These are phyloP conservation scores for Sisymbrium altissimum DNA, from an alignment of 345 rosid genomes.

Conservation along the genomic window DNA sequence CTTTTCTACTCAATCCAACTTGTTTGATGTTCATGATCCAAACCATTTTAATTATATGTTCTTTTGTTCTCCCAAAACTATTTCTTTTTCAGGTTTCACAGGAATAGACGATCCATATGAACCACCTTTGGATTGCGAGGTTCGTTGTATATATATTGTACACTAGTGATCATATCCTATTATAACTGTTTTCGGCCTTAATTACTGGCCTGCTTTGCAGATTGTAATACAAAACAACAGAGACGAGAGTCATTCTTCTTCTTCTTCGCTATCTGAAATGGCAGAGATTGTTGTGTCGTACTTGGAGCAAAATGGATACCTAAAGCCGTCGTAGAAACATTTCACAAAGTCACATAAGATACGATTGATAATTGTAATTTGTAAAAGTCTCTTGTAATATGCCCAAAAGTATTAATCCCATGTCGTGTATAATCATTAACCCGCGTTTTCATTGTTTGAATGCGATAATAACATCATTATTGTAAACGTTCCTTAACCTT, in stretches of 20 bases:
- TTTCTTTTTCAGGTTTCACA: constrained; percentile 51
- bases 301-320: constrained; percentile 65
- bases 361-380: not conserved
- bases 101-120: constrained; percentile 83
- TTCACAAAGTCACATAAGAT: not conserved
- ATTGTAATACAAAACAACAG: constrained; percentile 46
- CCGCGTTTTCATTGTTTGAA: not conserved
- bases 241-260: constrained; percentile 27
- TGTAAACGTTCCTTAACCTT: not conserved
- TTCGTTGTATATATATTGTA: constrained; percentile 9
- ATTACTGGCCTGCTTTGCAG: constrained; percentile 38
- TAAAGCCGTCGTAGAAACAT: constrained; percentile 40
- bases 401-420: not conserved
- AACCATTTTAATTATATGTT: not conserved
- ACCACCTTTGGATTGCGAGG: constrained; percentile 64
- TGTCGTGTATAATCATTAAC: not conserved
- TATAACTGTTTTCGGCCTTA: not conserved
- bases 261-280: constrained; percentile 53
- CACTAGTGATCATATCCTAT: not conserved
- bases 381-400: not conserved
- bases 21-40: not conserved
- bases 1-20: not conserved
- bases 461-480: not conserved
- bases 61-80: not conserved
- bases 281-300: constrained; percentile 63